Conservation (phyloP, 2,329 filamentous ascomycete genomes). For the Aphanocladium album region DNA sequence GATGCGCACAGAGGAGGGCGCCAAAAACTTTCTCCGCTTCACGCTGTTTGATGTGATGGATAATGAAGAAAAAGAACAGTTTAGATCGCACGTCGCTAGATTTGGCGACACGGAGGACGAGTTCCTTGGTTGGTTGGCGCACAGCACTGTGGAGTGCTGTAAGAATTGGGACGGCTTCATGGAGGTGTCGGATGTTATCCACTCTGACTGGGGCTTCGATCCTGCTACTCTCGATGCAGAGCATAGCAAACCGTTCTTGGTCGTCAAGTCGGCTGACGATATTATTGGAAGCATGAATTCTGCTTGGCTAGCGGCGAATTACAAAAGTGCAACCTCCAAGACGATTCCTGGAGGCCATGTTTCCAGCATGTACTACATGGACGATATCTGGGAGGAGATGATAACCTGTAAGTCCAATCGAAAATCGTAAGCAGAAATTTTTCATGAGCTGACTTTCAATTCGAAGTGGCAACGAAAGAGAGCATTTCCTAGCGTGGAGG, state of each 20-base stretch:
- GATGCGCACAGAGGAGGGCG: slow-evolving; percentile 15
- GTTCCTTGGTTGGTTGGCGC: slow-evolving; percentile 14
- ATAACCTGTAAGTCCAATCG: background rate
- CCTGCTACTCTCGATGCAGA: slow-evolving; percentile 17
- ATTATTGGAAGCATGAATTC: slow-evolving; percentile 17
- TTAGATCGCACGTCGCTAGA: slow-evolving; percentile 6
- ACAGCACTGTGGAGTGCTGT: slow-evolving; percentile 12
- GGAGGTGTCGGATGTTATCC: slow-evolving; percentile 20
- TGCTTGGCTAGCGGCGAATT: slow-evolving; percentile 18
- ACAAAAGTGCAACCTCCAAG: slow-evolving; percentile 14
- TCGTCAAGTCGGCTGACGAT: slow-evolving; percentile 17
- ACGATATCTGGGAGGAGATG: slow-evolving; percentile 18
- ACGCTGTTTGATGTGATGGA: slow-evolving; percentile 17
- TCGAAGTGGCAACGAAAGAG: too few relatives aligned
- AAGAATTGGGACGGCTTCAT: slow-evolving; percentile 22
- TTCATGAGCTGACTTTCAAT: too few relatives aligned
- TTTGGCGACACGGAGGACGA: slow-evolving; percentile 12
- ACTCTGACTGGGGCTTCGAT: slow-evolving; percentile 21
- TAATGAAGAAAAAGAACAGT: slow-evolving; percentile 11
- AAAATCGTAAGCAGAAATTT: background rate
- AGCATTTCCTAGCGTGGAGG: too few relatives aligned
- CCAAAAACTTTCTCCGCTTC: slow-evolving; percentile 14
- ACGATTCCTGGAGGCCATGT: slow-evolving; percentile 19
- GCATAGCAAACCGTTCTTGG: slow-evolving; percentile 17
- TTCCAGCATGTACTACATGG: slow-evolving; percentile 18